A percentile compares a stretch with the other conserved stretches of the same genome.
Evolutionary conservation across 106 monocot species (phyloP).

Genomic region (Dendrobium catenatum): DNA sequence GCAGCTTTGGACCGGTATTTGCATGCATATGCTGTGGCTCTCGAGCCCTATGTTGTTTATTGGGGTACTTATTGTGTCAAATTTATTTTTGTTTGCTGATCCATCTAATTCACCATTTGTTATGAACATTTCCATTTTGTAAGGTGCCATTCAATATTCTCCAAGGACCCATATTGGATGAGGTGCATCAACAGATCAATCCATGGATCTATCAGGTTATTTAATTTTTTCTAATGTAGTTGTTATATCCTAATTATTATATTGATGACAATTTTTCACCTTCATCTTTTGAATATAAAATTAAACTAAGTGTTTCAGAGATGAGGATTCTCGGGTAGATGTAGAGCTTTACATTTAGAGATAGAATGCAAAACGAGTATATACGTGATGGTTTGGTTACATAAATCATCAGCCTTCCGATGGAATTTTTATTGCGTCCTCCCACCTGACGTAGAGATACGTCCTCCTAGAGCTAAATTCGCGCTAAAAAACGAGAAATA

Average conservation of each 20-base stretch:
- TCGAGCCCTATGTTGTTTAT: neutral
- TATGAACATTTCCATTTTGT: neutral
- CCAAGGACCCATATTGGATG: slow-evolving; percentile 79
- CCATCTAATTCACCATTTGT: neutral
- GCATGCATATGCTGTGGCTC: neutral
- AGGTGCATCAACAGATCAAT: slow-evolving; percentile 91
- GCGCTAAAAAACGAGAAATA: too few species aligned
- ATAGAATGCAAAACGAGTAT: too few species aligned
- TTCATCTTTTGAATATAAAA: neutral
- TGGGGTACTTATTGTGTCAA: neutral
- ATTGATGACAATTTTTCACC: neutral
- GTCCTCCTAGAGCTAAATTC: too few species aligned
- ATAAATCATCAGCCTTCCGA: too few species aligned
- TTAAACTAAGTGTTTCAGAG: too few species aligned
- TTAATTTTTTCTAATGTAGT: neutral
- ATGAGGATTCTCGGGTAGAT: too few species aligned
- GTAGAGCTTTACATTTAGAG: too few species aligned
- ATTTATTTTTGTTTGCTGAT: neutral
- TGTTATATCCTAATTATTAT: neutral
- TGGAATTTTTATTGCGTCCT: too few species aligned
- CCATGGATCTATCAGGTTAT: slow-evolving; percentile 98
- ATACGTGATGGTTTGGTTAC: too few species aligned
- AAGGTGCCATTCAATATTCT: slow-evolving; percentile 61
- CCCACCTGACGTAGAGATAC: too few species aligned
- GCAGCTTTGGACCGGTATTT: neutral